Evolutionary conservation across 2,329 filamentous ascomycete genomes (phyloP), one percentile per base, ranked within the genome.

Genomic region (Cercospora berteroae): DNA sequence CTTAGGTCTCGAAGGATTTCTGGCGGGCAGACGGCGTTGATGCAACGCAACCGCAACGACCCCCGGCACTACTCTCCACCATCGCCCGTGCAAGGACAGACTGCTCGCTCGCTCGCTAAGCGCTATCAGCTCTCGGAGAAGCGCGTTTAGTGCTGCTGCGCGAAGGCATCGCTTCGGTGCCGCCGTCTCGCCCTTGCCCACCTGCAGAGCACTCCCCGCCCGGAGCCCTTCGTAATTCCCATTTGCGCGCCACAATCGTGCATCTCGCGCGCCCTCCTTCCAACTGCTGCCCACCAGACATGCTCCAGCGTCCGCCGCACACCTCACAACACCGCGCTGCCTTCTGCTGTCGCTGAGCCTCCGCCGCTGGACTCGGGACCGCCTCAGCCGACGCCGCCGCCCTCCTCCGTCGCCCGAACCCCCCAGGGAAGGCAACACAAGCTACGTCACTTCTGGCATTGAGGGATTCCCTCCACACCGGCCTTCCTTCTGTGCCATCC

Each of bases 361-460:
- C 29, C 6, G 23, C 25, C 12, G 20, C 44, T 50, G 44, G 10
- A 50, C 44, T 50, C 44, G 44, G 44, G 36, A 42, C 36, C 36
- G 36, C 36, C 36, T n/a, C 36, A 42, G 36, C 36, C 36, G 36
- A 42, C 48, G 48, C 48, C 20, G 48, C 18, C 48, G 18, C 23
- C 48, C 48, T 23, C 44, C 20, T 52, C 48, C 48, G 48, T 55
- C 48, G 48, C 48, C 48, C 48, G 48, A 55, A 25, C 6, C 48
- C 23, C 48, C 55, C 18, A 27, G 27, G 16, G 16, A 31, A 33
- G 16, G 55, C 55, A 23, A 36, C 27, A 57, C 55, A 33, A 57
- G 29, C 61, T 64, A 64, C 61, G 61, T 64, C 61, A 64, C 55
- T 36, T 8, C 61, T 20, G 31, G 61, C 61, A 64, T 58, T 64